phyloP scores from a whole-genome alignment of 2,329 filamentous ascomycete genomes.

The Alternaria postmessia region DNA sequence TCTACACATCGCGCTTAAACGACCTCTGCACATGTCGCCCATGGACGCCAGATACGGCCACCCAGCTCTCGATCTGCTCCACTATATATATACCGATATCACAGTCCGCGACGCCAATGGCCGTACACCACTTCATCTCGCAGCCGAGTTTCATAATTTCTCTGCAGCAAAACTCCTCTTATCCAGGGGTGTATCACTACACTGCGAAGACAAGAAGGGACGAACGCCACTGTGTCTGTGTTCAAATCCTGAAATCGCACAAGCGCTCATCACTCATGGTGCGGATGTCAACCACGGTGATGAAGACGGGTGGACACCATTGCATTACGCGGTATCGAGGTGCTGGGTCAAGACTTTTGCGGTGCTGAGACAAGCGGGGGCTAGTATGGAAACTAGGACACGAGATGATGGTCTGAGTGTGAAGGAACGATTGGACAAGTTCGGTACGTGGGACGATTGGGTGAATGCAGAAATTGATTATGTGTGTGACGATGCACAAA shows the following conservation, averaged over 20 bases:
- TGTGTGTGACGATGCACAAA: not conserved
- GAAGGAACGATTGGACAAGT: not conserved
- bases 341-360: not conserved
- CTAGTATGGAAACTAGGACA: not conserved
- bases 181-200: not conserved
- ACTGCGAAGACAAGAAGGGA: constrained; percentile 7
- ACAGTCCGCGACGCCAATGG: not conserved
- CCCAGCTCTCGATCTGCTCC: constrained; percentile 19
- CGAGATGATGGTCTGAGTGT: not conserved
- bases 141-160: not conserved
- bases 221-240: not conserved
- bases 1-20: constrained; percentile 28
- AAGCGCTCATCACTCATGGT: not conserved
- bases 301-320: not conserved
- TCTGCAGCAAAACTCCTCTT: not conserved
- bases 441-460: not conserved
- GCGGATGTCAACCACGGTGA: not conserved
- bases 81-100: constrained; percentile 1
- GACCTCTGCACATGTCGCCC: not conserved
- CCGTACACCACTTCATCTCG: constrained; percentile 12
- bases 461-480: not conserved
- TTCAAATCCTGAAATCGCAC: not conserved
- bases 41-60: constrained; percentile 2
- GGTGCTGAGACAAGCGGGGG: not conserved
- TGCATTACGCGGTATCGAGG: constrained; percentile 6